These are phyloP conservation scores for Penicillium sumatraense DNA, from an alignment of 2,329 filamentous ascomycete genomes.

Conservation along the genomic window DNA sequence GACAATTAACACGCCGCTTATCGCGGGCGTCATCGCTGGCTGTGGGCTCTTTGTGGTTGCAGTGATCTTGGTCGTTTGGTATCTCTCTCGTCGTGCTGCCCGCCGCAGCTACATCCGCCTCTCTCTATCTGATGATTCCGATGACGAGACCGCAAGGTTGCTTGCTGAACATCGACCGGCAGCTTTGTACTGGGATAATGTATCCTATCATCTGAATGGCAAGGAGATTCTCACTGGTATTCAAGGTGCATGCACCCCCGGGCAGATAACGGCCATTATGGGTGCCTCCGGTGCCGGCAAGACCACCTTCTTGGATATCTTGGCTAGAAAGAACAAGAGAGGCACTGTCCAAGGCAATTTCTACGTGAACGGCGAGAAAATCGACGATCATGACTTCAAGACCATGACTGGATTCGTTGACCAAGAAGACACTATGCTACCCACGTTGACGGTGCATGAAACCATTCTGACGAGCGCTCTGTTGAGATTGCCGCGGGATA, in stretches of 20 bases:
- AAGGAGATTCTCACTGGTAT: slow-evolving; percentile 82
- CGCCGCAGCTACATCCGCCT: slow-evolving; percentile 70
- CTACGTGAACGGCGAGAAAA: slow-evolving; percentile 90
- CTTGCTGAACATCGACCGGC: slow-evolving; percentile 92
- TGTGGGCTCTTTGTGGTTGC: slow-evolving; percentile 87
- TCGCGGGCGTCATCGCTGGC: slow-evolving; percentile 88
- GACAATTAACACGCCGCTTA: slow-evolving; percentile 94
- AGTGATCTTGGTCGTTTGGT: slow-evolving; percentile 83
- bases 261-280: slow-evolving; percentile 98
- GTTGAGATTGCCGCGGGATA: slow-evolving; percentile 86
- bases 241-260: slow-evolving; percentile 84
- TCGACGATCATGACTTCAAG: slow-evolving; percentile 82
- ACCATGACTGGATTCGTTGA: slow-evolving; percentile 96
- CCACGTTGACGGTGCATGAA: slow-evolving; percentile 95
- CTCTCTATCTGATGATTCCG: slow-evolving; percentile 79
- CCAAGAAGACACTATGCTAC: slow-evolving; percentile 95
- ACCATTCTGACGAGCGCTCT: slow-evolving; percentile 94
- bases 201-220: slow-evolving; percentile 84
- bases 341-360: slow-evolving; percentile 79
- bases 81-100: slow-evolving; percentile 75
- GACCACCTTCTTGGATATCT: slow-evolving; percentile 93
- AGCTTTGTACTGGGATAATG: slow-evolving; percentile 83
- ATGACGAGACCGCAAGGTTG: slow-evolving; percentile 82
- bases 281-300: slow-evolving; percentile 96
- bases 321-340: slow-evolving; percentile 95